Conservation (phyloP, 228 moss, liverwort and hornwort genomes). For the Sphagnum magellanicum region DNA sequence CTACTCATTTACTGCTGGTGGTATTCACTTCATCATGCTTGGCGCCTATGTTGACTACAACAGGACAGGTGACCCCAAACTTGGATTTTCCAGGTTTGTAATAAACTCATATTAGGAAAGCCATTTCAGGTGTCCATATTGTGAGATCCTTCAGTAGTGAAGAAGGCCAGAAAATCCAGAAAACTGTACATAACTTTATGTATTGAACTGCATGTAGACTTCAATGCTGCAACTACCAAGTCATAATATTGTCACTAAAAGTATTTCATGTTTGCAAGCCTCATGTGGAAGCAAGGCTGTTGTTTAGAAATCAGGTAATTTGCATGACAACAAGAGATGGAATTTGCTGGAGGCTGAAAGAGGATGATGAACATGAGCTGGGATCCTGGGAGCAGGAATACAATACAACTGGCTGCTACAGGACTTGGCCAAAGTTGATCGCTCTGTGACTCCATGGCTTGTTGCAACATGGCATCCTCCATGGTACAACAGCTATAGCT, state of each 20-base stretch:
- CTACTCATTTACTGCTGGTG: constrained; percentile 86
- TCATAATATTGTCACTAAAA: not conserved
- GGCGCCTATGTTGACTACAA: constrained; percentile 82
- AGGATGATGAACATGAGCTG: constrained; percentile 8
- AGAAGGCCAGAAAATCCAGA: not conserved
- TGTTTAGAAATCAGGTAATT: not conserved
- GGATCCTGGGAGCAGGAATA: constrained; percentile 28
- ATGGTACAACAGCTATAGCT: constrained; percentile 64
- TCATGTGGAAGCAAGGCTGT: too few relatives aligned
- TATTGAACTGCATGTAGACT: not conserved
- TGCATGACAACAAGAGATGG: not conserved
- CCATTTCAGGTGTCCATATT: too few relatives aligned
- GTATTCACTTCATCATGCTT: constrained; percentile 87
- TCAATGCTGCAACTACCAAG: not conserved
- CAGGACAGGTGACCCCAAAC: constrained; percentile 36
- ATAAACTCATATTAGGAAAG: not conserved
- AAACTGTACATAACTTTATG: not conserved
- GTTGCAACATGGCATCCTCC: constrained; percentile 47
- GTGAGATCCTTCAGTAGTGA: not conserved
- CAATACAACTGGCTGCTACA: constrained; percentile 57
- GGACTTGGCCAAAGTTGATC: constrained; percentile 28
- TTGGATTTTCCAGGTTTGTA: not conserved
- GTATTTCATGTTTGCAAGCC: not conserved
- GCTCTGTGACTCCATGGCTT: constrained; percentile 44
- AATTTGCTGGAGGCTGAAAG: not conserved